A percentile compares a stretch with the other conserved stretches of the same genome.
These are phyloP conservation scores for Carallia pectinifolia DNA, from an alignment of 345 rosid species.

Conservation along the genomic window DNA sequence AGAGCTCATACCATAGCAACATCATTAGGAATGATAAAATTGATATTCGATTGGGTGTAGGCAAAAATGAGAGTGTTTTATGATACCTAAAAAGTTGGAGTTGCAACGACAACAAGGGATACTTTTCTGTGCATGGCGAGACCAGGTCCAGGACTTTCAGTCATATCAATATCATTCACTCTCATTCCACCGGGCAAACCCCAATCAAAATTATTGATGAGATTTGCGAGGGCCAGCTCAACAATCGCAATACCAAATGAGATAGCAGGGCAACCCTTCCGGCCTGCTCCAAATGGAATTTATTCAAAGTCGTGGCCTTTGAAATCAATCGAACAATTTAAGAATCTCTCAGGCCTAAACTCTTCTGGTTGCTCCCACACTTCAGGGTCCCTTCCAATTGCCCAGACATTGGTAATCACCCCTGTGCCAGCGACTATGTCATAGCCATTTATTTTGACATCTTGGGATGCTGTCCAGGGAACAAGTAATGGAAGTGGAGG, in stretches of 20 bases:
- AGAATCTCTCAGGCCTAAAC: slow-evolving; percentile 38
- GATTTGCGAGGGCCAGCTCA: slow-evolving; percentile 32
- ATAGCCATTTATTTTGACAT: slow-evolving; percentile 25
- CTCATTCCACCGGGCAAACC: slow-evolving; percentile 19
- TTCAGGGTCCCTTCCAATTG: slow-evolving; percentile 36
- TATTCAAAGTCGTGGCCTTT: slow-evolving; percentile 33
- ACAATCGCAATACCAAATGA: slow-evolving; percentile 8
- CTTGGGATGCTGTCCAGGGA: slow-evolving; percentile 22
- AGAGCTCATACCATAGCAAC: too few relatives aligned
- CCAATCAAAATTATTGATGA: slow-evolving; percentile 36
- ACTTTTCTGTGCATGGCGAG: slow-evolving; percentile 27
- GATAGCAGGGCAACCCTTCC: slow-evolving; percentile 35
- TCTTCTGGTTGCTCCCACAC: slow-evolving; percentile 29
- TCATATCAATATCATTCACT: slow-evolving; percentile 30
- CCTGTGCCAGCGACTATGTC: slow-evolving; percentile 27
- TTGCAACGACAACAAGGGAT: slow-evolving; percentile 24
- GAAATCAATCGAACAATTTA: slow-evolving; percentile 23
- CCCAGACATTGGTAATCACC: slow-evolving; percentile 27
- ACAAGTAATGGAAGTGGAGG: slow-evolving; percentile 40
- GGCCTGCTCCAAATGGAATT: slow-evolving; percentile 39
- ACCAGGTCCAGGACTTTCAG: slow-evolving; percentile 20
- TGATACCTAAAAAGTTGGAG: background rate
- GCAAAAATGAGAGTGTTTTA: too few relatives aligned
- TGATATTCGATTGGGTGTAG: too few relatives aligned
- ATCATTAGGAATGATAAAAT: too few relatives aligned